These are phyloP conservation scores for Meyerozyma athensensis DNA, from an alignment of 1,139 yeast species.

Conservation along the genomic window DNA sequence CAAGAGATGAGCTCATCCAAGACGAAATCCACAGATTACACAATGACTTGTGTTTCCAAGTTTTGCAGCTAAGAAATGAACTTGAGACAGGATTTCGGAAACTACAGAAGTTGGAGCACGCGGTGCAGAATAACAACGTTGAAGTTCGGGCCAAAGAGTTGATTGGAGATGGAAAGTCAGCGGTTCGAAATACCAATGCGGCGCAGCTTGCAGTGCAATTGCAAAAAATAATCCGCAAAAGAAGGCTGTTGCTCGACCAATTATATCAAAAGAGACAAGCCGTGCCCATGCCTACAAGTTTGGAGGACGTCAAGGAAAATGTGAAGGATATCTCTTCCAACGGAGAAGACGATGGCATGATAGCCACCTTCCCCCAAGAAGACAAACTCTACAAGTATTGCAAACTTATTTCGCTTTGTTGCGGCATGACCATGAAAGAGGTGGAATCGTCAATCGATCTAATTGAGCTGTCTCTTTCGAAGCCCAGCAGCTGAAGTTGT, in stretches of 20 bases:
- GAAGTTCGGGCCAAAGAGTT: slow-evolving; percentile 5
- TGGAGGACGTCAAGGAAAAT: slow-evolving; percentile 10
- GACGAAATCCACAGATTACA: slow-evolving; percentile 39
- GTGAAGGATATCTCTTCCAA: background rate
- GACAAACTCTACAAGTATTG: slow-evolving; percentile 41
- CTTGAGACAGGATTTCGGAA: slow-evolving; percentile 16
- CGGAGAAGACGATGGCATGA: slow-evolving; percentile 10
- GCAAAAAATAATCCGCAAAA: slow-evolving; percentile 20
- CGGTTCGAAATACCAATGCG: background rate
- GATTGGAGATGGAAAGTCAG: background rate
- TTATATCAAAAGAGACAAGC: slow-evolving; percentile 20
- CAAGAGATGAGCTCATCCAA: slow-evolving; percentile 33
- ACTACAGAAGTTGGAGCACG: slow-evolving; percentile 16
- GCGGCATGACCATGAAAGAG: slow-evolving; percentile 41
- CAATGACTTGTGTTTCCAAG: slow-evolving; percentile 39
- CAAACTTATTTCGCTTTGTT: slow-evolving; percentile 38
- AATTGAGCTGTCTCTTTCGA: slow-evolving; percentile 36
- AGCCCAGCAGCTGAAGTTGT: slow-evolving; percentile 8
- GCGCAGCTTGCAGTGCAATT: slow-evolving; percentile 19
- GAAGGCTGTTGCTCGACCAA: slow-evolving; percentile 15
- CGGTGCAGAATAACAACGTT: slow-evolving; percentile 9
- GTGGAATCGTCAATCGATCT: slow-evolving; percentile 41
- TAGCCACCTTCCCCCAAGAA: slow-evolving; percentile 25
- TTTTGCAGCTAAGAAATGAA: slow-evolving; percentile 31
- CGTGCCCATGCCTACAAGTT: slow-evolving; percentile 17